Percentiles rank a stretch among this genome's conserved stretches.
These are phyloP conservation scores for Nemania sp. DNA, from an alignment of 2,329 filamentous ascomycete genomes.

Conservation along the genomic window DNA sequence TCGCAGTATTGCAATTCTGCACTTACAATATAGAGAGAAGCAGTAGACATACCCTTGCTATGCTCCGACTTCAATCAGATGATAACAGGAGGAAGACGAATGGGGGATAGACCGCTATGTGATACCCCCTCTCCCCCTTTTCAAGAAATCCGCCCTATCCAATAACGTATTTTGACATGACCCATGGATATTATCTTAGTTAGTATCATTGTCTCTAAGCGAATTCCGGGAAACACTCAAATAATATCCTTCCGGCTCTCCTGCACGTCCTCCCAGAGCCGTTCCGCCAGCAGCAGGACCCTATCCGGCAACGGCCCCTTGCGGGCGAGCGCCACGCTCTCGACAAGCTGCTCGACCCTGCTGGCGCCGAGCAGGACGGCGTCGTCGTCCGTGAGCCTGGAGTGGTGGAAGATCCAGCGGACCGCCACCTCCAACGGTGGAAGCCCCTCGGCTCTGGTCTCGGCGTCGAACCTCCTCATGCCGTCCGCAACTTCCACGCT, in stretches of 20 bases:
- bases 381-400: constrained; percentile 35
- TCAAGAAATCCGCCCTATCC: too few relatives aligned
- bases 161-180: too few relatives aligned
- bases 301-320: constrained; percentile 42
- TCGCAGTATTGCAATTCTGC: too few relatives aligned
- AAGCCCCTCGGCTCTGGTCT: constrained; percentile 32
- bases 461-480: constrained; percentile 40
- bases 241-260: constrained; percentile 25
- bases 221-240: too few relatives aligned
- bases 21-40: too few relatives aligned
- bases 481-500: constrained; percentile 36
- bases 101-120: too few relatives aligned
- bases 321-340: constrained; percentile 37
- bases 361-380: constrained; percentile 45
- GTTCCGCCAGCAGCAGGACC: constrained; percentile 29
- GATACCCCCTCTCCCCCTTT: too few relatives aligned
- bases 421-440: constrained; percentile 42
- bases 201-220: too few relatives aligned
- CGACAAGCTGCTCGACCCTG: constrained; percentile 38
- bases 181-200: too few relatives aligned
- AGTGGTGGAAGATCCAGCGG: constrained; percentile 44
- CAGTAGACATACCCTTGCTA: too few relatives aligned
- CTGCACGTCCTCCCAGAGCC: constrained; percentile 32
- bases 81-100: too few relatives aligned
- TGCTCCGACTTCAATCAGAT: too few relatives aligned